Conservation (phyloP, 305 asterid species). For the Solanum chacoense region DNA sequence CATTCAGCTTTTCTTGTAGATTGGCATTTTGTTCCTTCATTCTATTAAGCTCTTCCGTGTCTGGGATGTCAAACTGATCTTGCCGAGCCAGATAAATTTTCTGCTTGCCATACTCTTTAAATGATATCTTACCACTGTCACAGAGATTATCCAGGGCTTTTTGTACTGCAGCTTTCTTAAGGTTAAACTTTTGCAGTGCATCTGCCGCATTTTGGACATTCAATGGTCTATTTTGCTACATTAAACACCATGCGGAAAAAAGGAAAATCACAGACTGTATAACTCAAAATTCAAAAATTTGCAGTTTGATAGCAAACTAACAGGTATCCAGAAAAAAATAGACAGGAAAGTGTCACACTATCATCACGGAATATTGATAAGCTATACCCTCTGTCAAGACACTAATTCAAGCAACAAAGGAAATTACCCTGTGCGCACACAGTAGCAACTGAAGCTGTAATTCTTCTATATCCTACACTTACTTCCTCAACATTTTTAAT, state of each 20-base stretch:
- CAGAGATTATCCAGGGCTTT: conserved; percentile 82
- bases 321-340: background rate
- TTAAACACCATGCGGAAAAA: background rate
- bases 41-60: conserved; percentile 66
- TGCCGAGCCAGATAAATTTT: conserved; percentile 84
- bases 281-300: background rate
- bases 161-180: conserved; percentile 70
- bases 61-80: conserved; percentile 90
- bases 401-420: background rate
- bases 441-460: background rate
- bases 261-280: background rate
- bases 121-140: conserved; percentile 66
- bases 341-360: background rate
- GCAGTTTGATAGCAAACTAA: background rate
- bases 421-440: background rate
- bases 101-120: conserved; percentile 97
- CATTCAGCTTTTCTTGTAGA: conserved; percentile 52
- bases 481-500: background rate
- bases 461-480: background rate
- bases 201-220: conserved; percentile 88
- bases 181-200: conserved; percentile 76
- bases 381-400: background rate
- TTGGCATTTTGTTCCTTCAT: conserved; percentile 75
- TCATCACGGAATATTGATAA: no score
- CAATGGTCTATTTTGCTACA: conserved; percentile 81